Evolutionary conservation across 305 asterid genomes (phyloP).

Genomic region (Plantago rigida): DNA sequence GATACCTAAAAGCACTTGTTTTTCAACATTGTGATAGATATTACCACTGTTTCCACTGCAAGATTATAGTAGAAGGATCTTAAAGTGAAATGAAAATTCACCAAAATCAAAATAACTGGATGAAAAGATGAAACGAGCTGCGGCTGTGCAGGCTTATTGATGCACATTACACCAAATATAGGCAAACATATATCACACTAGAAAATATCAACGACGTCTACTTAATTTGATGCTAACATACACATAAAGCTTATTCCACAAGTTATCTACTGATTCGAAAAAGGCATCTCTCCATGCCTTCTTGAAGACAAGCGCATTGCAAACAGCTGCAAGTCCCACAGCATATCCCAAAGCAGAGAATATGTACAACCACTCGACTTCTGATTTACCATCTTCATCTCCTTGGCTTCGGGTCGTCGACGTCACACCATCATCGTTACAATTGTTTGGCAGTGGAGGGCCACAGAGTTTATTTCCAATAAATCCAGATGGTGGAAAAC

Average conservation of each 20-base stretch:
- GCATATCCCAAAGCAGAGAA: constrained; percentile 3
- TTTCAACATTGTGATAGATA: no score
- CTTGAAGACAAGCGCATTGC: neutral
- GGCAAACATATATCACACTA: no score
- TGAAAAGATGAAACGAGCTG: no score
- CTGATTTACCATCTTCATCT: neutral
- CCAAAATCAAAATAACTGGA: no score
- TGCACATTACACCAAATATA: no score
- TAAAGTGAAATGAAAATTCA: no score
- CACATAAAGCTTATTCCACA: constrained; percentile 1
- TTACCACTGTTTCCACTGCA: no score
- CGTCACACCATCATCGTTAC: neutral
- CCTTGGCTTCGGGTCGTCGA: neutral
- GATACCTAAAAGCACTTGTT: no score
- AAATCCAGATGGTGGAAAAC: constrained; percentile 6
- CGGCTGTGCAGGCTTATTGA: no score
- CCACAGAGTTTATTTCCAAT: constrained; percentile 12
- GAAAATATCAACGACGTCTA: no score
- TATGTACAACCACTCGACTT: constrained; percentile 15
- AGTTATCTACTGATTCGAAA: neutral
- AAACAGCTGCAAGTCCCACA: neutral
- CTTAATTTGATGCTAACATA: no score
- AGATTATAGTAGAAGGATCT: no score
- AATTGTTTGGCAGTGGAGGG: constrained; percentile 2
- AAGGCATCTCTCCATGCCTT: constrained; percentile 12